Conservation (phyloP, 2,329 filamentous ascomycete genomes). For the Thermothelomyces thermophilus region DNA sequence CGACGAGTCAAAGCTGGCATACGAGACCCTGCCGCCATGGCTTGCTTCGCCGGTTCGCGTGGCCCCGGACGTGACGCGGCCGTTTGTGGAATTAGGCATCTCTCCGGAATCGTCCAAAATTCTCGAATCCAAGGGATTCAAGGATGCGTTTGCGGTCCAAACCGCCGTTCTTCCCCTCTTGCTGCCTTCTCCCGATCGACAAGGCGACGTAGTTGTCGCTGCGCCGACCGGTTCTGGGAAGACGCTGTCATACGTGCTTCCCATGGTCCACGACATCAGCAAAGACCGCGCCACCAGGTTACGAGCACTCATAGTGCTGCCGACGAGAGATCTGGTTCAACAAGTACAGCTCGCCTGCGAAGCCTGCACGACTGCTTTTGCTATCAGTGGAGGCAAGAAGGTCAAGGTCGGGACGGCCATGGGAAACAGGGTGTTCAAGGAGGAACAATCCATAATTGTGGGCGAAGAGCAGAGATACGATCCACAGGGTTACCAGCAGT, state of each 20-base stretch:
- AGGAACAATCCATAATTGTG: constrained; percentile 48
- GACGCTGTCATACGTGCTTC: constrained; percentile 83
- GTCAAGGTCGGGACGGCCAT: constrained; percentile 76
- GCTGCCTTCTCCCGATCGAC: constrained; percentile 55
- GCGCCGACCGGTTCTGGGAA: constrained; percentile 95
- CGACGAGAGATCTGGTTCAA: constrained; percentile 81
- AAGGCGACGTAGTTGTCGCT: constrained; percentile 79
- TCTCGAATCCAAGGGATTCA: constrained; percentile 62
- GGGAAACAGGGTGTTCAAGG: constrained; percentile 68
- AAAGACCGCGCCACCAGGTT: constrained; percentile 58
- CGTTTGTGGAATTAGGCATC: constrained; percentile 61
- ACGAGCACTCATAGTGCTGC: constrained; percentile 77
- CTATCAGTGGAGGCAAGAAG: constrained; percentile 51
- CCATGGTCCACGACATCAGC: constrained; percentile 72
- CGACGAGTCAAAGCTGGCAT: constrained; percentile 54
- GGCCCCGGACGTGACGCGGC: constrained; percentile 48
- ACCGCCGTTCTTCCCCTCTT: constrained; percentile 74
- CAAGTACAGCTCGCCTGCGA: constrained; percentile 78
- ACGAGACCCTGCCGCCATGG: constrained; percentile 76
- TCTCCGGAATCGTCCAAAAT: constrained; percentile 51
- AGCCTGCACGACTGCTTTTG: constrained; percentile 59
- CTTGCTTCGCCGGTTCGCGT: constrained; percentile 68
- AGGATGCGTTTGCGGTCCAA: constrained; percentile 71
- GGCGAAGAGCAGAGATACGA: constrained; percentile 54
- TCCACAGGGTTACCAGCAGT: constrained; percentile 47